phyloP scores from a whole-genome alignment of 2,329 filamentous ascomycete genomes.

The Falciphora oryzae region DNA sequence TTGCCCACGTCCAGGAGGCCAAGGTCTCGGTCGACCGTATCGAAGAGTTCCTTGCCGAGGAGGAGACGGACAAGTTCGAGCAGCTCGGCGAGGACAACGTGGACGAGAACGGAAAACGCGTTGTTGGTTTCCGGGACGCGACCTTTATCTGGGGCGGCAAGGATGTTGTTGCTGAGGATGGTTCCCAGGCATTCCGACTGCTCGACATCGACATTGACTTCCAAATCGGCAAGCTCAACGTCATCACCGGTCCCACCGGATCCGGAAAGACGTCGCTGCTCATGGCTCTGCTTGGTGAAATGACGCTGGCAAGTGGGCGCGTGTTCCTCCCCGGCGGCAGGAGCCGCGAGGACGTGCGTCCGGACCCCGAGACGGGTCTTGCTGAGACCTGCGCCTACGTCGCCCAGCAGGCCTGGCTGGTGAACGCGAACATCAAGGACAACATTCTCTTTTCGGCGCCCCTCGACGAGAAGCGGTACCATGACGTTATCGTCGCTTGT shows the following conservation, averaged over 20 bases:
- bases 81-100: constrained; percentile 69
- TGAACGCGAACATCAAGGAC: constrained; percentile 91
- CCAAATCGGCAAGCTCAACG: constrained; percentile 77
- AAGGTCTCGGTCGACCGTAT: constrained; percentile 97
- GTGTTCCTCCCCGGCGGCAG: constrained; percentile 81
- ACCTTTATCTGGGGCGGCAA: constrained; percentile 85
- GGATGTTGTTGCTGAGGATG: constrained; percentile 53
- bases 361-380: constrained; percentile 77
- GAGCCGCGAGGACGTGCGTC: constrained; percentile 76
- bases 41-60: constrained; percentile 86
- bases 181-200: constrained; percentile 71
- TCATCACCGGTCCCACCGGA: constrained; percentile 88
- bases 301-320: constrained; percentile 75
- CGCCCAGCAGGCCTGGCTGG: constrained; percentile 92
- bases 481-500: constrained; percentile 83
- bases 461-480: constrained; percentile 76
- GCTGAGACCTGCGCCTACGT: constrained; percentile 94
- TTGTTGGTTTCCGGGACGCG: constrained; percentile 79
- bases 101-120: constrained; percentile 61
- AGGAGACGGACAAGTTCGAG: constrained; percentile 91
- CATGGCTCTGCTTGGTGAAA: constrained; percentile 94
- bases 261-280: constrained; percentile 93
- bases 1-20: constrained; percentile 94
- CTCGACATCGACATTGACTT: constrained; percentile 82
- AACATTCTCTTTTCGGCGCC: constrained; percentile 89